Evolutionary conservation across 2,329 filamentous ascomycete species (phyloP).

Genomic region (Thelonectria rubi): DNA sequence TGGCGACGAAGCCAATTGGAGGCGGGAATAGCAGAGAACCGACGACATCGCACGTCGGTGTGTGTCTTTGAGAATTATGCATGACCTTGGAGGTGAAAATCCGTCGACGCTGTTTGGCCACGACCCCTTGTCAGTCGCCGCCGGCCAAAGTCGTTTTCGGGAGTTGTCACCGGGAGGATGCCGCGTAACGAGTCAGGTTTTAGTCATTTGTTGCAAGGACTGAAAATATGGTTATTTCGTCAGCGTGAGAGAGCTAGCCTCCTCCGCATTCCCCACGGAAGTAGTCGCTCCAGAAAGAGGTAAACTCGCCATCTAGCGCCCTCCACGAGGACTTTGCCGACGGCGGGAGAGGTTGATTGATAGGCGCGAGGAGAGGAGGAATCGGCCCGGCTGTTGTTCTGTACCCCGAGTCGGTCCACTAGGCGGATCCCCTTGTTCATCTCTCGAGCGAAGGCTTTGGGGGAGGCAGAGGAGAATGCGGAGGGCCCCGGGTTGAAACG

Average conservation of each 20-base stretch:
- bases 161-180: constrained; percentile 5
- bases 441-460: neutral
- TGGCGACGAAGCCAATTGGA: constrained; percentile 33
- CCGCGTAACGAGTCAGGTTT: constrained; percentile 1
- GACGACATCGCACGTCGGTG: neutral
- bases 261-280: constrained; percentile 22
- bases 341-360: constrained; percentile 10
- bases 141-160: neutral
- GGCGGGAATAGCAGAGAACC: constrained; percentile 32
- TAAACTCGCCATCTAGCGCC: neutral
- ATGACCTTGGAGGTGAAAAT: neutral
- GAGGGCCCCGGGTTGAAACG: constrained; percentile 14
- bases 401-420: constrained; percentile 27
- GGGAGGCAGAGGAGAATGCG: neutral
- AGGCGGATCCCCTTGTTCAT: constrained; percentile 11
- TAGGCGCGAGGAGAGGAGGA: constrained; percentile 2
- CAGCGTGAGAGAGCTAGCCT: neutral
- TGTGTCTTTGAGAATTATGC: neutral
- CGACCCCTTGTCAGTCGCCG: neutral
- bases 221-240: constrained; percentile 20
- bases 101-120: neutral
- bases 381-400: constrained; percentile 40
- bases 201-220: constrained; percentile 5
- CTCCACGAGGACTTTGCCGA: constrained; percentile 7
- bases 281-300: neutral